These are phyloP conservation scores for Xylaria grammica DNA, from an alignment of 495 filamentous ascomycete genomes.

Conservation along the genomic window DNA sequence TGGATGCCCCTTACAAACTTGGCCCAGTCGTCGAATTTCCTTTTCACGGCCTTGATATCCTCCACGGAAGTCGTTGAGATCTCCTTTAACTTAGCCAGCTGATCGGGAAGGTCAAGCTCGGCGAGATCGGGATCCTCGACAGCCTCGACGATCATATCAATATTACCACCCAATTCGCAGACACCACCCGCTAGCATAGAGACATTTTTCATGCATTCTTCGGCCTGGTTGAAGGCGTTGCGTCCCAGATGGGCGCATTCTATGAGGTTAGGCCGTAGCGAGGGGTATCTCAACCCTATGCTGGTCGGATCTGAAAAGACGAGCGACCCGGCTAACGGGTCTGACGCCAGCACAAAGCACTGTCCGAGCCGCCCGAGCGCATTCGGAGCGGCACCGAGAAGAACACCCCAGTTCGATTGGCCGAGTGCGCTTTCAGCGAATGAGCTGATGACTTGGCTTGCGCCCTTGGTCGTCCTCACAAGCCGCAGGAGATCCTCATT, in stretches of 20 bases:
- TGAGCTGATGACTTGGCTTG: not conserved
- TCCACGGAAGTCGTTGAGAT: not conserved
- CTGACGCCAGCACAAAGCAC: not conserved
- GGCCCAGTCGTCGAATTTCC: not conserved
- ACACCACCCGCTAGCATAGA: not conserved
- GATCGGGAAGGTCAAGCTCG: not conserved
- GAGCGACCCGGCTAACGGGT: not conserved
- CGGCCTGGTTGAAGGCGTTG: not conserved
- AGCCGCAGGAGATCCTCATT: too few species aligned
- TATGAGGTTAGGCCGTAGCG: not conserved
- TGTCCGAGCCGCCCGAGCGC: not conserved
- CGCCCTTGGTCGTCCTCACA: too few species aligned
- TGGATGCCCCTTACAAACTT: not conserved
- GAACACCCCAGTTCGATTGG: not conserved
- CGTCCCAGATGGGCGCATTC: not conserved
- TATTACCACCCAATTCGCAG: not conserved
- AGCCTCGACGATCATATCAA: not conserved
- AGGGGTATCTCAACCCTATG: not conserved
- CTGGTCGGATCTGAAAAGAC: not conserved
- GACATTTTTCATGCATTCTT: not conserved
- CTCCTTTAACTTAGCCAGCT: not conserved
- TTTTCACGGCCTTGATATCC: not conserved
- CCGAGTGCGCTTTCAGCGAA: not conserved
- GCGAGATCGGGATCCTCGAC: not conserved
- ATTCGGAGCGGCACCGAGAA: not conserved